phyloP scores from a whole-genome alignment of 495 filamentous ascomycete genomes.

The Penicillium robsamsonii region DNA sequence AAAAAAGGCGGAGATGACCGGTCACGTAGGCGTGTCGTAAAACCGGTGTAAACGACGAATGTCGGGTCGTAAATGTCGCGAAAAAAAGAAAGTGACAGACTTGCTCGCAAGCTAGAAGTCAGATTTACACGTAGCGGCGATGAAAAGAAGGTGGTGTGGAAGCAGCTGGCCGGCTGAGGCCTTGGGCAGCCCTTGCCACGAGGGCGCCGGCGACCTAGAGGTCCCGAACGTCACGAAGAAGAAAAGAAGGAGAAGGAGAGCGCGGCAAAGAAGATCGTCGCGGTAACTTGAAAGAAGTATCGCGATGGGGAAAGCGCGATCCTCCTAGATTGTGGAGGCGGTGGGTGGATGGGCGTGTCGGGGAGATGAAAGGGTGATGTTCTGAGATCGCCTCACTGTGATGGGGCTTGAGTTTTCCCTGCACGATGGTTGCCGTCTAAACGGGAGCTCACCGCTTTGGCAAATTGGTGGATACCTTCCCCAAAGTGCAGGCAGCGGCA shows the following conservation, averaged over 20 bases:
- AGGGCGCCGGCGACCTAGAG: conserved; percentile 50
- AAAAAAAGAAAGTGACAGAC: conserved; percentile 24
- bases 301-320: conserved; percentile 48
- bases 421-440: conserved; percentile 24
- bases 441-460: conserved; percentile 16
- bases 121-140: conserved; percentile 29
- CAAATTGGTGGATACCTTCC: conserved; percentile 9
- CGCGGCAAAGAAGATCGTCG: conserved; percentile 29
- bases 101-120: conserved; percentile 17
- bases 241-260: conserved; percentile 30
- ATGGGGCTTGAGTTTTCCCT: conserved; percentile 50
- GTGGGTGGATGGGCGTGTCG: conserved; percentile 34
- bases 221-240: conserved; percentile 43
- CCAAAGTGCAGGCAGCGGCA: conserved; percentile 1
- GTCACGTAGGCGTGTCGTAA: conserved; percentile 9
- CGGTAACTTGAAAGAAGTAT: conserved; percentile 33
- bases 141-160: conserved; percentile 37
- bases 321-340: conserved; percentile 34
- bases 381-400: conserved; percentile 43
- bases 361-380: conserved; percentile 45
- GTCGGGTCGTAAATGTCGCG: conserved; percentile 20
- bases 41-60: conserved; percentile 17
- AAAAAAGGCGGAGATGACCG: conserved; percentile 13
- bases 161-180: conserved; percentile 49
- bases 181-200: conserved; percentile 55